phyloP scores from a whole-genome alignment of 2,329 filamentous ascomycete genomes.

The Stachybotrys chlorohalonatus region DNA sequence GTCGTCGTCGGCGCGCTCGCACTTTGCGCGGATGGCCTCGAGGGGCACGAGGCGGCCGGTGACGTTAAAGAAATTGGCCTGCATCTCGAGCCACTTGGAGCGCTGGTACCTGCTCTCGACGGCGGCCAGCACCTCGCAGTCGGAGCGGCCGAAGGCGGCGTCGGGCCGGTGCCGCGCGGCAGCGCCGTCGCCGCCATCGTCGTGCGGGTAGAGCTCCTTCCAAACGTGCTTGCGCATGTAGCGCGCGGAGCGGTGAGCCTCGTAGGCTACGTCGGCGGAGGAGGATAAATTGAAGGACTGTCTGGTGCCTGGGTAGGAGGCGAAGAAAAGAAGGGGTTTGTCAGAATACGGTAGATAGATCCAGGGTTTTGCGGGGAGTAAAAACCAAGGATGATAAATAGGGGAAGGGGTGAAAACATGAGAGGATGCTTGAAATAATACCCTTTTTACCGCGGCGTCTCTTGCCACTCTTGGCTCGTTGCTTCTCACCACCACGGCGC shows the following conservation, averaged over 20 bases:
- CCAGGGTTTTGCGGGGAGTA: too few relatives aligned
- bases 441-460: not conserved
- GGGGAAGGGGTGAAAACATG: too few relatives aligned
- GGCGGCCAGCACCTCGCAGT: conserved; percentile 25
- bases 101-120: conserved; percentile 22
- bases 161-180: conserved; percentile 11
- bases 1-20: conserved; percentile 17
- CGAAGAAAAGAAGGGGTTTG: too few relatives aligned
- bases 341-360: too few relatives aligned
- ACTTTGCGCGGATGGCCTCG: conserved; percentile 24
- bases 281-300: conserved; percentile 15
- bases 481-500: too few relatives aligned
- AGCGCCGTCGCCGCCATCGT: too few relatives aligned
- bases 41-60: conserved; percentile 31
- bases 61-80: conserved; percentile 33
- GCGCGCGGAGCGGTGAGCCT: conserved; percentile 13
- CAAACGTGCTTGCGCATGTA: conserved; percentile 23
- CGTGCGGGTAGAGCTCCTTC: conserved; percentile 21
- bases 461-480: conserved; percentile 1
- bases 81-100: conserved; percentile 30
- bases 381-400: too few relatives aligned
- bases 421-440: too few relatives aligned
- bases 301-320: conserved; percentile 16
- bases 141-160: conserved; percentile 15
- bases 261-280: conserved; percentile 7